Evolutionary conservation across 306 rosid species (phyloP).

Genomic region (Prunus kanzakura): DNA sequence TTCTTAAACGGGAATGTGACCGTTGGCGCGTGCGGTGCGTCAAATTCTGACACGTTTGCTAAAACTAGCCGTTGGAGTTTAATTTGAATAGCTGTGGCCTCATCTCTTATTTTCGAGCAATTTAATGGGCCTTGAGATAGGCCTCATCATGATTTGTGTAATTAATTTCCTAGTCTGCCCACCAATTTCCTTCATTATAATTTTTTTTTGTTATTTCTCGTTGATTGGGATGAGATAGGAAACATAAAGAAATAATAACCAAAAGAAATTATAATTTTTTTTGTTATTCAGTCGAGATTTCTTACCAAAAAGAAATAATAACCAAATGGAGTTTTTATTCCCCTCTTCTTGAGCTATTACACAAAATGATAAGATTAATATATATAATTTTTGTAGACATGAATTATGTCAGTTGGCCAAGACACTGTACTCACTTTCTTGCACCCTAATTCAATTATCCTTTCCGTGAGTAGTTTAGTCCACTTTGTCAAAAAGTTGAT

Average conservation of each 20-base stretch:
- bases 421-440: no score
- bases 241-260: not conserved
- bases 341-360: no score
- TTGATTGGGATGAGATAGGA: not conserved
- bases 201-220: not conserved
- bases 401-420: no score
- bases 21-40: constrained; percentile 61
- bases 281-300: not conserved
- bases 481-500: no score
- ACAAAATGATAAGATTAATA: no score
- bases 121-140: not conserved
- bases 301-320: not conserved
- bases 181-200: not conserved
- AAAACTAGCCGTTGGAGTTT: constrained; percentile 67
- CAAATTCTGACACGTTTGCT: not conserved
- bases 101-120: not conserved
- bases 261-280: no score
- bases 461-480: no score
- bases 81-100: constrained; percentile 4
- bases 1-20: constrained; percentile 47
- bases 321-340: not conserved
- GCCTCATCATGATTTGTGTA: no score
- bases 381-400: no score
- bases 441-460: no score
- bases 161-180: no score